Percentiles rank a stretch among this genome's conserved stretches.
Evolutionary conservation across 306 rosid species (phyloP).

Genomic region (Fragaria vesca): DNA sequence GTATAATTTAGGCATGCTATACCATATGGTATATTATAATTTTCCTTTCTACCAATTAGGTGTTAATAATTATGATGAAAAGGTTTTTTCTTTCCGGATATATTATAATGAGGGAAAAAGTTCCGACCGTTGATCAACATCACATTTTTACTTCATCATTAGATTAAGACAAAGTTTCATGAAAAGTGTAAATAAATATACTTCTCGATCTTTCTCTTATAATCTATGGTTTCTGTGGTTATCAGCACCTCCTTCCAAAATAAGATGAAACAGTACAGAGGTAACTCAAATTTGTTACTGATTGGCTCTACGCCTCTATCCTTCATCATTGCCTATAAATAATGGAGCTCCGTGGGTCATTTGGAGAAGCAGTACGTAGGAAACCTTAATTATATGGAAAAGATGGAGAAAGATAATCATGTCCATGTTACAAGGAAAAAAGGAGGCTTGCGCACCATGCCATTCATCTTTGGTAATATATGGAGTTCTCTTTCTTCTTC

Average conservation of each 20-base stretch:
- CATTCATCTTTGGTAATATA: constrained; percentile 81
- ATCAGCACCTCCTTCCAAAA: background rate
- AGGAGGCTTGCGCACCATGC: constrained; percentile 91
- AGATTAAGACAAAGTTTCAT: background rate
- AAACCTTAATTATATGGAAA: constrained; percentile 16
- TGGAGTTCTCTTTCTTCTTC: background rate
- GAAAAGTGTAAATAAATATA: background rate
- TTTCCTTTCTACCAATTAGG: background rate
- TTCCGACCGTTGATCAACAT: background rate
- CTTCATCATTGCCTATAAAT: constrained; percentile 42
- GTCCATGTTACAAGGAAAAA: constrained; percentile 39
- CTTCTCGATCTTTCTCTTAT: background rate
- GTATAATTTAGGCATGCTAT: too few relatives aligned
- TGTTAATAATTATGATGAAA: background rate
- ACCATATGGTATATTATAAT: too few relatives aligned
- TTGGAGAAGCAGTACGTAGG: background rate
- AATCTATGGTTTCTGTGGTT: background rate
- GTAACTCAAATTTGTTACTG: background rate
- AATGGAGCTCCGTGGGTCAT: constrained; percentile 21
- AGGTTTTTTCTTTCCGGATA: background rate
- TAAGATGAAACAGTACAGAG: background rate
- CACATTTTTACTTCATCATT: background rate
- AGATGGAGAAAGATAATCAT: constrained; percentile 41
- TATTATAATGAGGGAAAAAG: background rate
- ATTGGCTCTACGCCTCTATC: background rate